phyloP scores from a whole-genome alignment of 495 filamentous ascomycete genomes.

The Geoglossum glabrum region DNA sequence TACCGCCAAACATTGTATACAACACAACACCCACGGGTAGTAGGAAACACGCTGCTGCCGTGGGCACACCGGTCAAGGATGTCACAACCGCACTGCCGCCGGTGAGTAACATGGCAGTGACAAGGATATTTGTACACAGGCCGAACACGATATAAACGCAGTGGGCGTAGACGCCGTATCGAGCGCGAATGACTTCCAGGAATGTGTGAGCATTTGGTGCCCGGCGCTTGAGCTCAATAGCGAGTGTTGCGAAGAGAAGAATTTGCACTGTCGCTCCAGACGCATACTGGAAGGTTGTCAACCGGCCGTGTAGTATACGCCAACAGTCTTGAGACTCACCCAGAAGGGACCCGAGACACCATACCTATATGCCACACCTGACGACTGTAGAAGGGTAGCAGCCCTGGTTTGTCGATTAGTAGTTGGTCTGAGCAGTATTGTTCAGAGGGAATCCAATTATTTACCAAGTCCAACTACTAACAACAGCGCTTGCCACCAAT shows the following conservation, averaged over 20 bases:
- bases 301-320: conserved; percentile 21
- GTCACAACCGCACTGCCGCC: conserved; percentile 77
- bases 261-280: conserved; percentile 51
- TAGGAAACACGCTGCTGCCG: conserved; percentile 77
- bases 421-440: conserved; percentile 13
- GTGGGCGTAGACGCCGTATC: conserved; percentile 32
- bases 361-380: conserved; percentile 77
- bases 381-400: conserved; percentile 63
- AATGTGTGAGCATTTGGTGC: conserved; percentile 37
- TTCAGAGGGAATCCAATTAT: conserved; percentile 17
- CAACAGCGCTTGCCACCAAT: conserved; percentile 85
- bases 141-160: conserved; percentile 30
- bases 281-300: conserved; percentile 15
- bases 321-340: conserved; percentile 35
- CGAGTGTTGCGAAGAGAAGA: conserved; percentile 77
- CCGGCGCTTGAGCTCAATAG: conserved; percentile 73
- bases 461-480: conserved; percentile 82
- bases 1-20: conserved; percentile 50
- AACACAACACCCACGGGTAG: conserved; percentile 46
- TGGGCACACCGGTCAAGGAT: conserved; percentile 68
- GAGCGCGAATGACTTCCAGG: conserved; percentile 31
- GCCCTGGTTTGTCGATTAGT: conserved; percentile 17
- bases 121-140: conserved; percentile 32
- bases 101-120: conserved; percentile 83
- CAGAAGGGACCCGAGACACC: conserved; percentile 87